phyloP scores from a whole-genome alignment of 257 asterid genomes.

The Solanum acaule region DNA sequence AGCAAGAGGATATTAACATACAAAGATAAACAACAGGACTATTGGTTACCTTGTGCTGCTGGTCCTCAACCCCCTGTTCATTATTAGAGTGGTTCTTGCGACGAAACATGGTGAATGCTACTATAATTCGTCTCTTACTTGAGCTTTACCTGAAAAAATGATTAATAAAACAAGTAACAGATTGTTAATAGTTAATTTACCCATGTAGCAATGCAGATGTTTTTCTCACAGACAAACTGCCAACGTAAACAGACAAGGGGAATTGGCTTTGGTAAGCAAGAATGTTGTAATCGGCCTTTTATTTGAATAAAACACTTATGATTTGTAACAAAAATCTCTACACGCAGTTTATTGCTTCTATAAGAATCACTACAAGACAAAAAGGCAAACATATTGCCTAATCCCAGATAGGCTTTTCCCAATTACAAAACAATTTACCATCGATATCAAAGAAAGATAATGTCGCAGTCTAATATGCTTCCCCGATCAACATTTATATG shows the following conservation, averaged over 20 bases:
- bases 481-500: not conserved
- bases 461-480: not conserved
- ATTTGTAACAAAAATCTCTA: not conserved
- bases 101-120: constrained; percentile 43
- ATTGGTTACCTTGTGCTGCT: constrained; percentile 60
- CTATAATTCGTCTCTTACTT: not conserved
- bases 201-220: not conserved
- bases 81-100: constrained; percentile 40
- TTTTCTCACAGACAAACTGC: not conserved
- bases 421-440: not conserved
- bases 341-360: not conserved
- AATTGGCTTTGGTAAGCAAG: not conserved
- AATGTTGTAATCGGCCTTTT: not conserved
- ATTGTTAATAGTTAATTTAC: not conserved
- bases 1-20: not conserved
- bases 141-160: not conserved
- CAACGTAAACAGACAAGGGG: not conserved
- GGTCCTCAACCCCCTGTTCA: constrained; percentile 44
- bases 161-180: not conserved
- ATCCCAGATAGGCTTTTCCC: not conserved
- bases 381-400: not conserved
- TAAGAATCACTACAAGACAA: not conserved
- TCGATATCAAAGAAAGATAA: not conserved
- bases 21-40: not conserved
- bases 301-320: not conserved